Evolutionary conservation across 1,284 basidiomycete genomes (phyloP), one percentile per base, ranked within the genome.

Genomic region (Heterobasidion occidentale): DNA sequence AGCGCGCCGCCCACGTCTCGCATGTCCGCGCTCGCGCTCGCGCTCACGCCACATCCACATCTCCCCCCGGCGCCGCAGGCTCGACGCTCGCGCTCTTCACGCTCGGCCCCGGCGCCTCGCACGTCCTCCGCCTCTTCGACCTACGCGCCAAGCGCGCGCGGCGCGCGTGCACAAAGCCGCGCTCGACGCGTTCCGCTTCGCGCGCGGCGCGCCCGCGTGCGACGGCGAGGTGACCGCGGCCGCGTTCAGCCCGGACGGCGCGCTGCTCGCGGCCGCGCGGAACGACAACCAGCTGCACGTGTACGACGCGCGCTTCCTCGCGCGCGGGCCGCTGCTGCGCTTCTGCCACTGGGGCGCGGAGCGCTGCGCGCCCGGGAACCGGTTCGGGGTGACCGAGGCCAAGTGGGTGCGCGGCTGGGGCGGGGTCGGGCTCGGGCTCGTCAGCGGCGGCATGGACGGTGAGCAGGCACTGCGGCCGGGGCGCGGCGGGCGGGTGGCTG

Each of bases 391-490:
- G 35, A 73, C 78, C 1, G 71, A 77, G 42, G 70, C 74, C n/a
- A 68, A 77, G 46, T 89, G 87, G 86, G 68, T 82, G 15, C 69
- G 79, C 49, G 72, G 71, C 7, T 65, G 64, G 54, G 64, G 70
- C 2, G 63, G 67, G 15, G 65, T 70, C n/a, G 67, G 68, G 34
- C 65, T 77, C 8, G 78, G 79, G 2, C 69, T 89, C 17, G 67
- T 84, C 36, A 85, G 78, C 15, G 84, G 80, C 4, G 86, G 86
- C 0, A 73, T 77, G 51, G 86, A 89, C 65, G 86, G 86, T 85
- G 62, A 60, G 76, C 58, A n/a, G 11, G 19, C 58, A 57, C 15
- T 33, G 54, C 19, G 17, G 9, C 52, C 47, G 12, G 0, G 12
- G 9, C 34, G 47, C 33, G 11, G 19, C 5, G 54, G 56, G 14